These are phyloP conservation scores for Saturnispora ahearnii DNA, from an alignment of 805 yeast genomes.

Conservation along the genomic window DNA sequence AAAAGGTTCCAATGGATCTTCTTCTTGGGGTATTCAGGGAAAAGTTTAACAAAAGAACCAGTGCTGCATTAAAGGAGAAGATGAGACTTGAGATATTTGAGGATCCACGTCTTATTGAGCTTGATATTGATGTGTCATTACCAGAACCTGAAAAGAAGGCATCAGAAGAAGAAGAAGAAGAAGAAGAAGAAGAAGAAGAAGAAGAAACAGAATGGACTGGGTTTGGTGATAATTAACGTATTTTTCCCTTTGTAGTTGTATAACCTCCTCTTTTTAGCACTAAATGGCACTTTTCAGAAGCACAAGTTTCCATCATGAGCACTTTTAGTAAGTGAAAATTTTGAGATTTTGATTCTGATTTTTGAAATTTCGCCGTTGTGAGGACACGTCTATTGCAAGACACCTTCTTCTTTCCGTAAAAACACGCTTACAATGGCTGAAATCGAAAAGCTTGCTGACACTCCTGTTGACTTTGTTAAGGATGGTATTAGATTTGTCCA, in stretches of 20 bases:
- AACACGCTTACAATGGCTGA: slow-evolving; percentile 22
- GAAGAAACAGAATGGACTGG: slow-evolving; percentile 18
- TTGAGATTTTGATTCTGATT: background rate
- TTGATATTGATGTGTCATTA: slow-evolving; percentile 44
- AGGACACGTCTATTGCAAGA: background rate
- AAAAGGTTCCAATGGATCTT: slow-evolving; percentile 40
- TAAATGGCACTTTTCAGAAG: background rate
- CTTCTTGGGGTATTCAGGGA: slow-evolving; percentile 54
- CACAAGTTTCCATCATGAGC: background rate
- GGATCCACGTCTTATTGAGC: slow-evolving; percentile 52
- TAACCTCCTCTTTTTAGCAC: background rate
- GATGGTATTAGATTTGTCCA: slow-evolving; percentile 84
- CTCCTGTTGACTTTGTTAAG: slow-evolving; percentile 83
- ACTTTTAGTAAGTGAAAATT: background rate
- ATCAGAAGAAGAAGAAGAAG: slow-evolving; percentile 16
- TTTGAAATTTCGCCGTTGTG: background rate
- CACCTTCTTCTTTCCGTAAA: background rate
- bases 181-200: background rate
- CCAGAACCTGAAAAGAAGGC: slow-evolving; percentile 11
- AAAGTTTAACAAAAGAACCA: slow-evolving; percentile 38
- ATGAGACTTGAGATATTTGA: slow-evolving; percentile 56
- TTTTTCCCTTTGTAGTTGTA: background rate
- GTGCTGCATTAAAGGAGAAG: slow-evolving; percentile 58
- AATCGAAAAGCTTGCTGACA: slow-evolving; percentile 70
- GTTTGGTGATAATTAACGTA: slow-evolving; percentile 15